phyloP scores from a whole-genome alignment of 306 rosid species.

The Gillenia trifoliata region DNA sequence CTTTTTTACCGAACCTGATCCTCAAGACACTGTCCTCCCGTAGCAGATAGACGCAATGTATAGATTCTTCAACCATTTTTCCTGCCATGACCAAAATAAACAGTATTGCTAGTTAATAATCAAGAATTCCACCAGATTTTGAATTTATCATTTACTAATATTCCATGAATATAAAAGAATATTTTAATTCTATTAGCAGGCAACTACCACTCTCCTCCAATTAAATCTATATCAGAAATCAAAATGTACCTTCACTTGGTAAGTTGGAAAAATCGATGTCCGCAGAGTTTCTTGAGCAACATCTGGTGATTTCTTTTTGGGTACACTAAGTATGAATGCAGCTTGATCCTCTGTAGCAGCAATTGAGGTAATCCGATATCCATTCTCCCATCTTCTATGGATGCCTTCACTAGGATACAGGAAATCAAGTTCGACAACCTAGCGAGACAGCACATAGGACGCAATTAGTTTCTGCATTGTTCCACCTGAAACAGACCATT shows the following conservation, averaged over 20 bases:
- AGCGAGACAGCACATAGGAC: conserved; percentile 1
- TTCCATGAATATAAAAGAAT: too few relatives aligned
- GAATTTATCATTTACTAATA: too few relatives aligned
- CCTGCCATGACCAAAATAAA: conserved; percentile 22
- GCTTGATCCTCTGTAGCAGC: conserved; percentile 47
- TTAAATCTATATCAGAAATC: background rate
- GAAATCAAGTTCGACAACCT: conserved; percentile 46
- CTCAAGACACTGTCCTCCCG: conserved; percentile 43
- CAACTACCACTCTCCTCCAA: background rate
- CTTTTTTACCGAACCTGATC: background rate
- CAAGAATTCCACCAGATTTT: background rate
- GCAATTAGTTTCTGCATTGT: conserved; percentile 5
- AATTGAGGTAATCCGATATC: conserved; percentile 39
- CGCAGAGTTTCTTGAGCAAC: conserved; percentile 44
- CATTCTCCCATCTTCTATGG: conserved; percentile 44
- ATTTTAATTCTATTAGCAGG: background rate
- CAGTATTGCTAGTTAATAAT: background rate
- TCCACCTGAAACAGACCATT: background rate
- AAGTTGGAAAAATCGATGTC: conserved; percentile 34
- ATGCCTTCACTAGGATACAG: conserved; percentile 46
- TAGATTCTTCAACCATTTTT: conserved; percentile 39
- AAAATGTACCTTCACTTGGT: conserved; percentile 35
- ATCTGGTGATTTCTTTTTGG: conserved; percentile 33
- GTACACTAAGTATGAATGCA: conserved; percentile 44
- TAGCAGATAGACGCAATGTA: conserved; percentile 38